phyloP scores from a whole-genome alignment of 2,329 filamentous ascomycete species.

The Dryadomyces quercus-mongolicae region DNA sequence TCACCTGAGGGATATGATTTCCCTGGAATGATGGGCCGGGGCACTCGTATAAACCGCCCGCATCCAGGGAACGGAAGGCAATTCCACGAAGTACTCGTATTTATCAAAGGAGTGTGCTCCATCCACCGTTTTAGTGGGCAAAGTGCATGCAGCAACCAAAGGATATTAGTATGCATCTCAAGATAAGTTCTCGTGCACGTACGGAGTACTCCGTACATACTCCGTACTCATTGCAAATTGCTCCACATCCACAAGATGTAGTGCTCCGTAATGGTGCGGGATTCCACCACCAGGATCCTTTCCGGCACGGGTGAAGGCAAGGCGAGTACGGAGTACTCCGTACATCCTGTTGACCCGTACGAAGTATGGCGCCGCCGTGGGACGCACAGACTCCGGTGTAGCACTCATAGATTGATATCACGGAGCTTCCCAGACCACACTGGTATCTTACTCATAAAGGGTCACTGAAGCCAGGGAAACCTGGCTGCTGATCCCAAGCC shows the following conservation, averaged over 20 bases:
- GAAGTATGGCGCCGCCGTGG: neutral
- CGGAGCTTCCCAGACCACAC: neutral
- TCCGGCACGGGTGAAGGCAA: too few relatives aligned
- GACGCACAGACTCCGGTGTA: slow-evolving; percentile 5
- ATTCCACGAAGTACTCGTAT: too few relatives aligned
- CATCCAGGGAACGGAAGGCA: too few relatives aligned
- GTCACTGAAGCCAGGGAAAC: slow-evolving; percentile 10
- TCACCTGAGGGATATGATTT: neutral
- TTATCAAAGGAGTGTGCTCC: neutral
- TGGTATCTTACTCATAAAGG: neutral
- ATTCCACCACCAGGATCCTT: too few relatives aligned
- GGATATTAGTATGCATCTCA: neutral
- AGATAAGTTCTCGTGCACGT: neutral
- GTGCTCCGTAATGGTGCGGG: neutral
- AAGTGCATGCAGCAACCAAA: neutral
- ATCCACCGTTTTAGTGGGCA: neutral
- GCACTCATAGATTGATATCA: neutral
- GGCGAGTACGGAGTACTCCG: neutral
- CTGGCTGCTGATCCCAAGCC: slow-evolving; percentile 5
- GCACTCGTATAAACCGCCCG: neutral
- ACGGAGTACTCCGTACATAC: too few relatives aligned
- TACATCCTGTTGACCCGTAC: neutral
- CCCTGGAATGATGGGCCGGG: neutral
- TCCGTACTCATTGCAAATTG: neutral
- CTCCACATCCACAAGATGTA: neutral